phyloP scores from a whole-genome alignment of 148 eudicot species.

The Cornus suecica region DNA sequence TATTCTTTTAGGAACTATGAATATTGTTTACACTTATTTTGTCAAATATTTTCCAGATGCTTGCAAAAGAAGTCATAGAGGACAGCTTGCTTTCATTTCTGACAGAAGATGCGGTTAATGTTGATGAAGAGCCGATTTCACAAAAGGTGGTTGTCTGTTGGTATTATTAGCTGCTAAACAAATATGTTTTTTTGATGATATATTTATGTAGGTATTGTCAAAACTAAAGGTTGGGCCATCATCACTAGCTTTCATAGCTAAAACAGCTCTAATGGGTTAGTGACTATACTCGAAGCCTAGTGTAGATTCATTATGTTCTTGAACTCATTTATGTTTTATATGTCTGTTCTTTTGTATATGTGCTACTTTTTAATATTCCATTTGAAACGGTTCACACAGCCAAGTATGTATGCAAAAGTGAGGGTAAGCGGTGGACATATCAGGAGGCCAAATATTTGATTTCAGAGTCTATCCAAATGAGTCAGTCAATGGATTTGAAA shows the following conservation, averaged over 20 bases:
- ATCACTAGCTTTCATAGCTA: constrained; percentile 73
- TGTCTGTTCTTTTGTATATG: constrained; percentile 9
- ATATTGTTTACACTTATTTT: constrained; percentile 16
- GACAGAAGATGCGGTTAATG: constrained; percentile 52
- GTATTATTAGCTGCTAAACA: constrained; percentile 13
- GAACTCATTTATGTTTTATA: background rate
- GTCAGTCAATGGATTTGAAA: constrained; percentile 52
- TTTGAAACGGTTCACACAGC: constrained; percentile 39
- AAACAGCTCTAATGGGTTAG: constrained; percentile 78
- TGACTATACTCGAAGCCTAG: background rate
- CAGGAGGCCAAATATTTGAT: constrained; percentile 70
- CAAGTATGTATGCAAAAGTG: constrained; percentile 78
- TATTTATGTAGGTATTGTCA: constrained; percentile 58
- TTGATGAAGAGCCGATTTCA: constrained; percentile 52
- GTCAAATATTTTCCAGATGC: constrained; percentile 54
- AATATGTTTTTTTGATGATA: constrained; percentile 13
- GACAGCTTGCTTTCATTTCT: constrained; percentile 65
- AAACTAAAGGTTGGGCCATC: constrained; percentile 70
- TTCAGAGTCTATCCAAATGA: constrained; percentile 71
- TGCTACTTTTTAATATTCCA: background rate
- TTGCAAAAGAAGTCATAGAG: constrained; percentile 82
- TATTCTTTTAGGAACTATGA: background rate
- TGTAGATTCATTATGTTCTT: background rate
- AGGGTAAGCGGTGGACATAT: constrained; percentile 70
- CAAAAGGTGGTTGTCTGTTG: constrained; percentile 42